phyloP scores from a whole-genome alignment of 345 rosid genomes.

The Aquilaria yunnanensis region DNA sequence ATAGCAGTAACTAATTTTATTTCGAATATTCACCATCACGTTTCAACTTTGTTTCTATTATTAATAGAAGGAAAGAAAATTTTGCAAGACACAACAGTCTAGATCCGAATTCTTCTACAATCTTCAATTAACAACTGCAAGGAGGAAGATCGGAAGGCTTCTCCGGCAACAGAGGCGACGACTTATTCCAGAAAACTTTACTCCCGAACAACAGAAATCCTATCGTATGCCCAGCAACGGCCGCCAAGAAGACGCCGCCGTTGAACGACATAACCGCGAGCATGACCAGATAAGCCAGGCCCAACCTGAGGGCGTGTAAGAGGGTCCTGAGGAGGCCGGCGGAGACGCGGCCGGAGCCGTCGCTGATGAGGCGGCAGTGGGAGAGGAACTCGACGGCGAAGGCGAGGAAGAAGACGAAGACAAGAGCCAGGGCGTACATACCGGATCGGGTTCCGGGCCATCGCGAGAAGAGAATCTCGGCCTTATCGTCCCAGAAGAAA shows the following conservation, averaged over 20 bases:
- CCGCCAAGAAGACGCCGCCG: conserved; percentile 64
- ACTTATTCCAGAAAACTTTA: conserved; percentile 28
- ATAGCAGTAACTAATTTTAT: no score
- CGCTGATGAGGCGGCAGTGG: conserved; percentile 23
- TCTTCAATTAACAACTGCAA: not conserved
- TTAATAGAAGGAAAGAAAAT: no score
- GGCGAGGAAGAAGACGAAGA: conserved; percentile 39
- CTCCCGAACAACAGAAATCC: conserved; percentile 70
- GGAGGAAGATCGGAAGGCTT: conserved; percentile 42
- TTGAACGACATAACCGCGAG: conserved; percentile 87
- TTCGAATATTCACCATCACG: no score
- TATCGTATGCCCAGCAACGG: conserved; percentile 55
- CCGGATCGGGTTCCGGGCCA: conserved; percentile 57
- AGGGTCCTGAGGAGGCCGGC: conserved; percentile 47
- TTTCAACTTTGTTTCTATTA: no score
- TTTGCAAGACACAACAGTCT: no score
- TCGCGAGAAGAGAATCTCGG: conserved; percentile 54
- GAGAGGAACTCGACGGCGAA: conserved; percentile 50
- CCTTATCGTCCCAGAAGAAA: conserved; percentile 65
- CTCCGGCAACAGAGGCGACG: conserved; percentile 1
- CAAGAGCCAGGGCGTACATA: conserved; percentile 50
- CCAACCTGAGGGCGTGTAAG: conserved; percentile 42
- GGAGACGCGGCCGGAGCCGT: conserved; percentile 12
- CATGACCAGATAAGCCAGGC: conserved; percentile 66
- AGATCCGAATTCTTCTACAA: no score